Conservation (phyloP, 2,329 filamentous ascomycete genomes). For the Penicillium sp. region DNA sequence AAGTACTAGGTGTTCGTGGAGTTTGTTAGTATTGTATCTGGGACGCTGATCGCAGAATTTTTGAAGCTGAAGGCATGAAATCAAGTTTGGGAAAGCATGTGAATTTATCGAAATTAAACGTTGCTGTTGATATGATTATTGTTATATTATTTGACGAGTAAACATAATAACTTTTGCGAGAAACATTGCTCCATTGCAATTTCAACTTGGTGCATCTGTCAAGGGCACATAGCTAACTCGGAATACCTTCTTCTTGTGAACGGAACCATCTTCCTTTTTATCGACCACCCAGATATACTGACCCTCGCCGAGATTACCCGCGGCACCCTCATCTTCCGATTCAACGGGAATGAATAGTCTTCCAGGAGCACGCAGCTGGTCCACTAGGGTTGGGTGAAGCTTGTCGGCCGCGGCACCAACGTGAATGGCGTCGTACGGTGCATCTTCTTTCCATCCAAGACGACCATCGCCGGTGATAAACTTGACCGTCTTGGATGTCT, state of each 20-base stretch:
- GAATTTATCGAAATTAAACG: not conserved
- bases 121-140: not conserved
- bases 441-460: constrained; percentile 59
- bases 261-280: constrained; percentile 58
- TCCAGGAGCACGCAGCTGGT: constrained; percentile 77
- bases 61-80: too few species aligned
- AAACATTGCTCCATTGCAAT: not conserved
- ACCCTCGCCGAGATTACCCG: constrained; percentile 26
- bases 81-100: too few species aligned
- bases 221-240: constrained; percentile 65
- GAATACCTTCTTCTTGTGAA: constrained; percentile 57
- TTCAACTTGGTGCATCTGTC: constrained; percentile 55
- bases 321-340: constrained; percentile 35
- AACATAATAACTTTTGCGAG: too few species aligned
- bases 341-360: constrained; percentile 67
- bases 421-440: constrained; percentile 87
- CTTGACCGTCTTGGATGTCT: constrained; percentile 63
- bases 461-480: constrained; percentile 77
- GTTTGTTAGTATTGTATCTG: not conserved
- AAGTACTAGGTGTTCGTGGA: constrained; percentile 3
- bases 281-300: constrained; percentile 65
- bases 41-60: too few species aligned
- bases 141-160: too few species aligned
- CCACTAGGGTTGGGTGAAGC: constrained; percentile 69
- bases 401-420: constrained; percentile 81